Conservation (phyloP, 441 rosid genomes). For the Euphorbia schlechtendalii region DNA sequence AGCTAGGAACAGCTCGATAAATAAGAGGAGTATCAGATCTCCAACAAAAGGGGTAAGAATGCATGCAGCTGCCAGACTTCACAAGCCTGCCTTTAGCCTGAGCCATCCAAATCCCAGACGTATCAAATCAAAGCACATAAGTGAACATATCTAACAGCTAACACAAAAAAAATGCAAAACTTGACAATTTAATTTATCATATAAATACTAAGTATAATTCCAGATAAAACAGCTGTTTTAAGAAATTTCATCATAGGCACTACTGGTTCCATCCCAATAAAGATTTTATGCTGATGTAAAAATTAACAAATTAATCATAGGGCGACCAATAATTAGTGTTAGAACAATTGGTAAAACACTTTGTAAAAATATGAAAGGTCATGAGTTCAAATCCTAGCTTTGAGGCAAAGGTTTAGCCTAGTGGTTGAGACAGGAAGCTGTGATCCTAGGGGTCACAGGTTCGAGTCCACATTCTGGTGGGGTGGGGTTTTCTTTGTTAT, state of each 20-base stretch:
- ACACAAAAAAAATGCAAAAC: neutral
- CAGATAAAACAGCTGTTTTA: neutral
- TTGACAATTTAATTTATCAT: neutral
- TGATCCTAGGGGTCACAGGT: too few species aligned
- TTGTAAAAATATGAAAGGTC: too few species aligned
- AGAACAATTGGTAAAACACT: too few species aligned
- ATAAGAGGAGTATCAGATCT: conserved; percentile 98
- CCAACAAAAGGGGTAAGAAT: conserved; percentile 92
- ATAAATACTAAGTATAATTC: neutral
- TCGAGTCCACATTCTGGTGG: too few species aligned
- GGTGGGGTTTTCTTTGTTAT: too few species aligned
- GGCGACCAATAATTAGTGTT: too few species aligned
- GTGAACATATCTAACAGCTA: neutral
- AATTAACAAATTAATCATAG: neutral
- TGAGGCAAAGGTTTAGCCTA: too few species aligned
- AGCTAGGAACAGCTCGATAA: conserved; percentile 96
- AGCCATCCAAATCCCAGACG: conserved; percentile 18
- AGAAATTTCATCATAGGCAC: neutral
- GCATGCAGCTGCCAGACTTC: conserved; percentile 73
- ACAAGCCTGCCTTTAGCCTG: conserved; percentile 96
- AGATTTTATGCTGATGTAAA: neutral
- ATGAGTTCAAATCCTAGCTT: too few species aligned
- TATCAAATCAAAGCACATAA: conserved; percentile 9
- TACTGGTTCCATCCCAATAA: neutral
- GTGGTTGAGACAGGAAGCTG: too few species aligned